Evolutionary conservation across 139 green algal species (phyloP), one percentile per base, ranked within the genome.

Genomic region (Desmodesmus armatus): DNA sequence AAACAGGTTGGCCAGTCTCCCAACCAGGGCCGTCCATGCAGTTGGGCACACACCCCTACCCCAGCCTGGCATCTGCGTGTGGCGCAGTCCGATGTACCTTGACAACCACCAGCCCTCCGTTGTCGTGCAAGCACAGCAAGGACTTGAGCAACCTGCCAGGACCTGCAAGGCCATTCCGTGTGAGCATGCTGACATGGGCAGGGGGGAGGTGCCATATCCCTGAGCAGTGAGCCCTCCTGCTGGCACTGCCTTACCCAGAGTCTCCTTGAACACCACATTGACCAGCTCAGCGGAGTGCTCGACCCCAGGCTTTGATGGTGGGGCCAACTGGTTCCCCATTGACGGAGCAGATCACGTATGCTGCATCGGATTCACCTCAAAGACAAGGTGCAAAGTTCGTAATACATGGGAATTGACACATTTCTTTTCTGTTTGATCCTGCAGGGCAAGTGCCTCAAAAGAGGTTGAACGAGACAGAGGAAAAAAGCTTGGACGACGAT

Each of bases 31-130:
- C n/a, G n/a, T n/a, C n/a, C n/a, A n/a, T n/a, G 25, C 27, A 41
- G 79, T 67, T 41, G n/a, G 25, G 31, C 33, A 23, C 31, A 87
- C 27, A 35, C 33, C 31, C 39, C 51, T 17, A 21, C 69, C 62
- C 29, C 84, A 53, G n/a, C 29, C 3, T 55, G n/a, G 9, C 19
- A 86, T 27, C 31, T 17, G 21, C 17, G 21, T 47, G 23, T 27
- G 31, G 15, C 62, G 72, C 72, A n/a, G n/a, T n/a, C n/a, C 33
- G 21, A 37, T 29, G 23, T 41, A 95, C 93, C 92, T 99, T 99
- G 55, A 98, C 96, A 17, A 99, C 95, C 39, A 98, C 96, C 3
- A 96, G 88, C 0, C 96, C 96, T 11, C 94, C 96, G 27, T 97
- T 93, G 51, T 97, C 96, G 82, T 98, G 96, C 25, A 98, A 78